Conservation (phyloP, 2,329 filamentous ascomycete genomes). For the Sordariomycetes sp. region DNA sequence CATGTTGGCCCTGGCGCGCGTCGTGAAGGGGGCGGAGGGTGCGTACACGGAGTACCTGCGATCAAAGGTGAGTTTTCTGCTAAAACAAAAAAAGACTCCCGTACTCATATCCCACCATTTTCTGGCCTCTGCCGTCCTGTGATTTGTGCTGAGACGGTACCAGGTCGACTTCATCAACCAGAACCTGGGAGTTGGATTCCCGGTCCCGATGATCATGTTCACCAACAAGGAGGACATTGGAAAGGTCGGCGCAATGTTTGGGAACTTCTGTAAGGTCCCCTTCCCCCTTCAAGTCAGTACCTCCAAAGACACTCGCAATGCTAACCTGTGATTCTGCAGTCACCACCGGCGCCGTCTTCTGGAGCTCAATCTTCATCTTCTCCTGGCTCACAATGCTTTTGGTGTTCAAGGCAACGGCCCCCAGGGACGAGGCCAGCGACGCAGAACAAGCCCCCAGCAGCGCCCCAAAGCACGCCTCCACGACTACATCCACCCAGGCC, state of each 20-base stretch:
- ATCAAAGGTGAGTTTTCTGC: slow-evolving; percentile 16
- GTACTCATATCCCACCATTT: background rate
- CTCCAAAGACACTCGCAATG: background rate
- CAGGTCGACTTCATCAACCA: slow-evolving; percentile 36
- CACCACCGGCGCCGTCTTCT: slow-evolving; percentile 20
- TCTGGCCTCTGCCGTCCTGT: too few relatives aligned
- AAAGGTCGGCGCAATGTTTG: slow-evolving; percentile 26
- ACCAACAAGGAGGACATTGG: slow-evolving; percentile 19
- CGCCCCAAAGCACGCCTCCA: background rate
- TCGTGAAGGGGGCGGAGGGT: slow-evolving; percentile 9
- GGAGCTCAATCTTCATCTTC: slow-evolving; percentile 10
- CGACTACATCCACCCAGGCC: background rate
- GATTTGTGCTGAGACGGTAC: background rate
- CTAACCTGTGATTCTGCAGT: slow-evolving; percentile 12
- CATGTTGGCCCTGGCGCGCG: slow-evolving; percentile 15
- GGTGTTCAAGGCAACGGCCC: background rate
- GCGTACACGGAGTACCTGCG: slow-evolving; percentile 18
- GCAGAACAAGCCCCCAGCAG: background rate
- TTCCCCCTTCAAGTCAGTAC: background rate
- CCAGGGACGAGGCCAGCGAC: background rate
- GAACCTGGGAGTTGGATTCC: slow-evolving; percentile 36
- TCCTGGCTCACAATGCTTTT: background rate
- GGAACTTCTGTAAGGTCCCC: slow-evolving; percentile 24
- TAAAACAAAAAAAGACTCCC: too few relatives aligned
- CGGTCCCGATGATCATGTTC: slow-evolving; percentile 33